Percentiles rank a stretch among this genome's conserved stretches.
phyloP scores from a whole-genome alignment of 495 filamentous ascomycete genomes.

The Xylaria sp. region DNA sequence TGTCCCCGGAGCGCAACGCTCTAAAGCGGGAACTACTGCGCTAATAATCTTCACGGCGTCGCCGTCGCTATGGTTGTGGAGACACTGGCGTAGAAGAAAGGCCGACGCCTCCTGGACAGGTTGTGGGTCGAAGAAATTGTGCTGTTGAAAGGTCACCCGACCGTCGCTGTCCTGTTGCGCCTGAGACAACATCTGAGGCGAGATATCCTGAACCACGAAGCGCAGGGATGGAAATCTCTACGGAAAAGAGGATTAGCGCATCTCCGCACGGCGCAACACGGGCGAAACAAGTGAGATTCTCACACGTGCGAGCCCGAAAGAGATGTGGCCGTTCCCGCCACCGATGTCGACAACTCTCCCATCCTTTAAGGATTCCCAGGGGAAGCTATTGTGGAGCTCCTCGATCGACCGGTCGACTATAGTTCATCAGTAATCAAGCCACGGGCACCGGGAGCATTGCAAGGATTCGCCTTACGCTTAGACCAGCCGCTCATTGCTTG shows the following conservation, averaged over 20 bases:
- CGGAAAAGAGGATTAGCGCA: conserved; percentile 5
- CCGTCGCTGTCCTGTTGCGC: conserved; percentile 13
- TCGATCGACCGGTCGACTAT: conserved; percentile 7
- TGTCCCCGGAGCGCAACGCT: conserved; percentile 32
- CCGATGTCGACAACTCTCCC: conserved; percentile 37
- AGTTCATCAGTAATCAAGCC: not conserved
- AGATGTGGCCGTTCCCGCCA: conserved; percentile 32
- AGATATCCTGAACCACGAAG: conserved; percentile 38
- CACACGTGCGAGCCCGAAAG: conserved; percentile 29
- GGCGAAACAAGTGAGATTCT: conserved; percentile 1
- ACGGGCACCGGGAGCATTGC: not conserved
- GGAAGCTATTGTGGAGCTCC: conserved; percentile 31
- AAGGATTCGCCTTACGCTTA: conserved; percentile 22
- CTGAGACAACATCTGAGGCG: conserved; percentile 31
- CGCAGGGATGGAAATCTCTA: conserved; percentile 33
- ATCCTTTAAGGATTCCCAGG: conserved; percentile 33
- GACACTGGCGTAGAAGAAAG: conserved; percentile 40
- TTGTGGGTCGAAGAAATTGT: conserved; percentile 44
- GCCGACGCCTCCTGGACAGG: conserved; percentile 32
- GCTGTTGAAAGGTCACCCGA: conserved; percentile 37
- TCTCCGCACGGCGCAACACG: not conserved
- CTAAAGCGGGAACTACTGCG: conserved; percentile 36
- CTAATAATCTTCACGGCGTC: conserved; percentile 35
- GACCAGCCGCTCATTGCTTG: conserved; percentile 37
- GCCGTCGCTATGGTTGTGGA: conserved; percentile 37